Evolutionary conservation across 257 asterid species (phyloP).

Genomic region (Solanum chiquidenum): DNA sequence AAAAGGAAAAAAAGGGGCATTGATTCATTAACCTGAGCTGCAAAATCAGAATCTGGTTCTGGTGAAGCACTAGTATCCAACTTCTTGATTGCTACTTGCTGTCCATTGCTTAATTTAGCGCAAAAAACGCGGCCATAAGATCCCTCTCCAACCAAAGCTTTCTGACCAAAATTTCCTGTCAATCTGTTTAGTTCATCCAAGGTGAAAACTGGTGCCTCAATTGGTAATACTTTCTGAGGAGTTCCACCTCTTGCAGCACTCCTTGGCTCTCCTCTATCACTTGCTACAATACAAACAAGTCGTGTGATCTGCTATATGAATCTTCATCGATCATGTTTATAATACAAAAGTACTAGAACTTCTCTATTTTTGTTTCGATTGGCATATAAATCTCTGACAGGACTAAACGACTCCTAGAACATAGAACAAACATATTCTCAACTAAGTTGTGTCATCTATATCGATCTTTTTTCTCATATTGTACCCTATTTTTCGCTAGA

Average conservation of each 20-base stretch:
- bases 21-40: slow-evolving; percentile 37
- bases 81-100: slow-evolving; percentile 56
- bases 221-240: slow-evolving; percentile 53
- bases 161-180: slow-evolving; percentile 13
- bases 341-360: not conserved
- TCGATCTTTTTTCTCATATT: not conserved
- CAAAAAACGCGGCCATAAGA: slow-evolving; percentile 18
- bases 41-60: slow-evolving; percentile 58
- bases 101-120: slow-evolving; percentile 47
- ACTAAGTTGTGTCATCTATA: not conserved
- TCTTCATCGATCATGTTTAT: not conserved
- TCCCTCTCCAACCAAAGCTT: slow-evolving; percentile 18
- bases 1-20: not conserved
- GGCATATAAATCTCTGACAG: not conserved
- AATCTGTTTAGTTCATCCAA: slow-evolving; percentile 6
- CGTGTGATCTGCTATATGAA: not conserved
- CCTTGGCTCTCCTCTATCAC: slow-evolving; percentile 80
- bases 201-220: slow-evolving; percentile 61
- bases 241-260: slow-evolving; percentile 52
- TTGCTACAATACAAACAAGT: slow-evolving; percentile 17
- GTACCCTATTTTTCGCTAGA: not conserved
- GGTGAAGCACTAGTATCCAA: slow-evolving; percentile 52
- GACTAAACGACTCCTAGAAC: not conserved
- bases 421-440: not conserved
- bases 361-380: not conserved